phyloP scores from a whole-genome alignment of 371 early-diverging fungal species.

The Mortierella sp. region DNA sequence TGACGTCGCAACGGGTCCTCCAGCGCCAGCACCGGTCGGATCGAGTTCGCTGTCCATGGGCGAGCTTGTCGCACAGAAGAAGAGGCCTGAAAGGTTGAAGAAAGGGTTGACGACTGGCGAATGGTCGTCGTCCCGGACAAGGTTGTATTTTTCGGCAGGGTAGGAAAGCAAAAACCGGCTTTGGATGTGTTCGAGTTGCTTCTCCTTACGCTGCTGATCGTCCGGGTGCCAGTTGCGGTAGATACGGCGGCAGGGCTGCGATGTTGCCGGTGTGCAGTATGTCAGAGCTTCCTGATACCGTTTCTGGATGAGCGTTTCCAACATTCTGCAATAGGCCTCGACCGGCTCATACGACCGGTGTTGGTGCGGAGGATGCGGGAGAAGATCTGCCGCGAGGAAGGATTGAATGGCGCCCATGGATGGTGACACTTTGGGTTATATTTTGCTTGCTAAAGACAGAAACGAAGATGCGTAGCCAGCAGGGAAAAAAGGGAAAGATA shows the following conservation, averaged over 20 bases:
- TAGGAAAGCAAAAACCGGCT: conserved; percentile 56
- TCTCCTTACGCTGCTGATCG: conserved; percentile 56
- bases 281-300: conserved; percentile 52
- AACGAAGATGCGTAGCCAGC: not conserved
- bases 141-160: conserved; percentile 59
- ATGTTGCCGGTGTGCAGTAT: conserved; percentile 56
- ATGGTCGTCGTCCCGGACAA: conserved; percentile 55
- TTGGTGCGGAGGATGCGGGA: conserved; percentile 26
- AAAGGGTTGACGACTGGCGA: conserved; percentile 54
- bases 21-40: conserved; percentile 50
- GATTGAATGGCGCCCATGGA: conserved; percentile 57
- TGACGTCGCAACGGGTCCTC: conserved; percentile 53
- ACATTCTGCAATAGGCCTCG: conserved; percentile 55
- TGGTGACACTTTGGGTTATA: conserved; percentile 21
- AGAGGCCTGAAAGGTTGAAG: conserved; percentile 55
- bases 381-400: conserved; percentile 40
- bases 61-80: conserved; percentile 55
- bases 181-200: conserved; percentile 49
- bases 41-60: conserved; percentile 32
- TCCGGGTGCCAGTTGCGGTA: conserved; percentile 60
- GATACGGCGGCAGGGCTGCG: conserved; percentile 55
- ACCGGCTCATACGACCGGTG: conserved; percentile 43
- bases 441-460: conserved; percentile 10
- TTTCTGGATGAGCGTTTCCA: conserved; percentile 39
- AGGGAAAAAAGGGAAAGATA: not conserved